phyloP scores from a whole-genome alignment of 2,329 filamentous ascomycete genomes.

The Pseudocercospora vitis region DNA sequence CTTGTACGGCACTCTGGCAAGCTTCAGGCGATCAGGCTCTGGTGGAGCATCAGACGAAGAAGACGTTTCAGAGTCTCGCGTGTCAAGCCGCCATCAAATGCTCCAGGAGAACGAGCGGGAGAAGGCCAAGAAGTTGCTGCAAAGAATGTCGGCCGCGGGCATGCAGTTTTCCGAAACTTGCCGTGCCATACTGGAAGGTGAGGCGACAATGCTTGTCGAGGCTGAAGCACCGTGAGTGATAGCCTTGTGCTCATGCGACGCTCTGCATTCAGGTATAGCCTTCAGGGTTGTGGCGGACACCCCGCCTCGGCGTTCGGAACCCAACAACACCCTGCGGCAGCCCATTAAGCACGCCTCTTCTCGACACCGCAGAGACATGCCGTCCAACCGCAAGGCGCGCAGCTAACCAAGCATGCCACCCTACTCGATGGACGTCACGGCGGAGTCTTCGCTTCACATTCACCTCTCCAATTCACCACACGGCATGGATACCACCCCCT shows the following conservation, averaged over 20 bases:
- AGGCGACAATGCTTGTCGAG: not conserved
- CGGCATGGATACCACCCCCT: not conserved
- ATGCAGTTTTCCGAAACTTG: constrained; percentile 13
- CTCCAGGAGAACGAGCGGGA: constrained; percentile 15
- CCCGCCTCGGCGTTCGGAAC: not conserved
- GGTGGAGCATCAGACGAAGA: constrained; percentile 14
- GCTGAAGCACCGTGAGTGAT: not conserved
- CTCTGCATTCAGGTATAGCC: too few species aligned
- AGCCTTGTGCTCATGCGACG: not conserved
- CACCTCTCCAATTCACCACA: not conserved
- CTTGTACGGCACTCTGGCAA: constrained; percentile 43
- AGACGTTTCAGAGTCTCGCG: constrained; percentile 9
- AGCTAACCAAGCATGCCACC: not conserved
- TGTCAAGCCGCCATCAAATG: constrained; percentile 12
- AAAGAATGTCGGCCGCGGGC: constrained; percentile 9
- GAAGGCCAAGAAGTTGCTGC: constrained; percentile 20
- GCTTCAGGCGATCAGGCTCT: not conserved
- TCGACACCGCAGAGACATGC: not conserved
- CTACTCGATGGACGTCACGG: not conserved
- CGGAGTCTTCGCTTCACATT: not conserved
- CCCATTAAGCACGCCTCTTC: not conserved
- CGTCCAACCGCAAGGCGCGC: not conserved
- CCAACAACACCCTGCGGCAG: not conserved
- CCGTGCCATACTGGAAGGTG: constrained; percentile 1
- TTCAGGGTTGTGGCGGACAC: not conserved